Percentiles rank a stretch among this genome's conserved stretches.
Evolutionary conservation across 2,329 filamentous ascomycete species (phyloP).

Genomic region (Xylariaceae sp.): DNA sequence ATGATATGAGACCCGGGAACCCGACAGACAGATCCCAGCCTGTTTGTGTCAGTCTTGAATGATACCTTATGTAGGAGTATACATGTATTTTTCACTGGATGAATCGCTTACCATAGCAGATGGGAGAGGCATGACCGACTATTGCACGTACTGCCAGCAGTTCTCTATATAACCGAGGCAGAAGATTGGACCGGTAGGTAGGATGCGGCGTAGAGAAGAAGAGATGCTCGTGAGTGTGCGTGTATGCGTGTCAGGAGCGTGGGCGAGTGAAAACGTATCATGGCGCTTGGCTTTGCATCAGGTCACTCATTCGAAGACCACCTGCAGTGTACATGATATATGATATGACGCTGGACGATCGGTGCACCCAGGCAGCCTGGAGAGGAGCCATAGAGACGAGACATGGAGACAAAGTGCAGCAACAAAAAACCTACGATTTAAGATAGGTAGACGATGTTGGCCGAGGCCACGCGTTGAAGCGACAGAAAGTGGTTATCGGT

Average conservation of each 20-base stretch:
- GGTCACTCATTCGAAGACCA: background rate
- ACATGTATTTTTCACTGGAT: background rate
- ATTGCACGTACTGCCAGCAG: background rate
- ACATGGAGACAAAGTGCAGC: background rate
- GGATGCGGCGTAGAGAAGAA: background rate
- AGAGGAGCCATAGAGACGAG: background rate
- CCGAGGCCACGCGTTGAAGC: too few relatives aligned
- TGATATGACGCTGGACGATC: constrained; percentile 1
- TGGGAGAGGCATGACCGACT: background rate
- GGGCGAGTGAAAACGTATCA: background rate
- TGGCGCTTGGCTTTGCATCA: background rate
- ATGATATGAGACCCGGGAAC: background rate
- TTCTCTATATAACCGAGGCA: background rate
- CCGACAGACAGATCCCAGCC: background rate
- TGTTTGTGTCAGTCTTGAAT: constrained; percentile 5
- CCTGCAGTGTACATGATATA: background rate
- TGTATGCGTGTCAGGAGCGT: background rate
- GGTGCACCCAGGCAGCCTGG: background rate
- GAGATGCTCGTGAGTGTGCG: background rate
- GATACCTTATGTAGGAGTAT: background rate
- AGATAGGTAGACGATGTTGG: background rate
- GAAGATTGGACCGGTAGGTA: background rate
- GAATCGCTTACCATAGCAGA: background rate
- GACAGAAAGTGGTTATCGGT: too few relatives aligned
- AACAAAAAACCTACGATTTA: background rate